These are phyloP conservation scores for Alloascoidea hylecoeti DNA, from an alignment of 805 yeast genomes.

Conservation along the genomic window DNA sequence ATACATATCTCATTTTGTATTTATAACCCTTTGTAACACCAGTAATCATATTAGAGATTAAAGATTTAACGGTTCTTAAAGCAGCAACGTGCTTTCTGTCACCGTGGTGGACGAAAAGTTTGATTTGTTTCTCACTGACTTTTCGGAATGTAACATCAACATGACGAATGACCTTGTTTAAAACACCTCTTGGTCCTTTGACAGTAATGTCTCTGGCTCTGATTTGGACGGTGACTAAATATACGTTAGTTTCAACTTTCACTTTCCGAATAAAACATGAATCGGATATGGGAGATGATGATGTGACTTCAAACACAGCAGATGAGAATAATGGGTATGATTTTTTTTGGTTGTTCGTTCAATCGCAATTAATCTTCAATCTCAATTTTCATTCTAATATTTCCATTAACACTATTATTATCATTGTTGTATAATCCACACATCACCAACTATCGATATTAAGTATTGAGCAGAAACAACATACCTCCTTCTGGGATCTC, in stretches of 20 bases:
- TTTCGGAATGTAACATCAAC: slow-evolving; percentile 85
- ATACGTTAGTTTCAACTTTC: too few relatives aligned
- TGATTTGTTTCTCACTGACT: slow-evolving; percentile 56
- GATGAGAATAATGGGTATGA: too few relatives aligned
- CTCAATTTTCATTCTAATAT: too few relatives aligned
- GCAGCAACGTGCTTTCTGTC: slow-evolving; percentile 99
- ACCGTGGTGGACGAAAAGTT: slow-evolving; percentile 93
- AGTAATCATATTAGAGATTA: slow-evolving; percentile 84
- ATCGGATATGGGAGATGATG: too few relatives aligned
- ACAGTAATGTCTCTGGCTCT: slow-evolving; percentile 85
- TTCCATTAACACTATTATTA: too few relatives aligned
- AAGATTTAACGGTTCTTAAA: slow-evolving; percentile 94
- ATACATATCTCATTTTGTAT: slow-evolving; percentile 99
- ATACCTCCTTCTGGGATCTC: slow-evolving; percentile 67
- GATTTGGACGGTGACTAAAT: slow-evolving; percentile 64
- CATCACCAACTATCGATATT: too few relatives aligned
- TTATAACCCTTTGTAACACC: slow-evolving; percentile 99
- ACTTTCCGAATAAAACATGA: too few relatives aligned
- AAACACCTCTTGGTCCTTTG: slow-evolving; percentile 95
- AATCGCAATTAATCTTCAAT: too few relatives aligned
- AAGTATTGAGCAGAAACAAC: too few relatives aligned
- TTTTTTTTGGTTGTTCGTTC: too few relatives aligned
- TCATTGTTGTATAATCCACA: too few relatives aligned
- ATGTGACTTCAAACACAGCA: too few relatives aligned
- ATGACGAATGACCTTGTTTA: slow-evolving; percentile 85